Percentiles rank a stretch among this genome's conserved stretches.
These are phyloP conservation scores for Magnolia changhungtana DNA, from an alignment of 164 flowering plant species.

Conservation along the genomic window DNA sequence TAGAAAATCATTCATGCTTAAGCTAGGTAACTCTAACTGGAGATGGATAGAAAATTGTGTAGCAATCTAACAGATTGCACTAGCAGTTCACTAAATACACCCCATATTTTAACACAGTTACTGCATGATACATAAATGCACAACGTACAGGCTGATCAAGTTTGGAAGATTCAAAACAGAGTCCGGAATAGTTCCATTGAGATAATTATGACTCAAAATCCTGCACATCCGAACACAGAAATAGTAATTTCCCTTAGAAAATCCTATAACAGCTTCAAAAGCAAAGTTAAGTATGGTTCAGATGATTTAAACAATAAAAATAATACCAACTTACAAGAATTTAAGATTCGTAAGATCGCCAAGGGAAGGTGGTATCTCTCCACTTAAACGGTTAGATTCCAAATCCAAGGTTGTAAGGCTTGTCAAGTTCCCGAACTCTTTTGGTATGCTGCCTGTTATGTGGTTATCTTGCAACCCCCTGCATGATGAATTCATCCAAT, in stretches of 20 bases:
- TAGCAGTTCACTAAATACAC: too few species aligned
- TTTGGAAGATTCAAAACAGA: conserved; percentile 53
- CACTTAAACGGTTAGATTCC: conserved; percentile 59
- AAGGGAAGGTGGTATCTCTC: conserved; percentile 75
- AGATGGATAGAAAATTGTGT: too few species aligned
- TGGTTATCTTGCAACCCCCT: conserved; percentile 51
- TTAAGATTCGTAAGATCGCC: conserved; percentile 71
- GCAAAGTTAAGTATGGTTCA: background rate
- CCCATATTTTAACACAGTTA: background rate
- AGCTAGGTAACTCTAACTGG: too few species aligned
- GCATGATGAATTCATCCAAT: background rate
- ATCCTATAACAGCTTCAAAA: background rate
- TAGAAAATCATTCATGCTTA: too few species aligned
- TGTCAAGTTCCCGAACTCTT: conserved; percentile 70
- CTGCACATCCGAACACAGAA: conserved; percentile 37
- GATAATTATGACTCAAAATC: conserved; percentile 75
- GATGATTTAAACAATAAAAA: background rate
- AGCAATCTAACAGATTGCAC: too few species aligned
- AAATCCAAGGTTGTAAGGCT: conserved; percentile 64
- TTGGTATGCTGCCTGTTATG: conserved; percentile 76
- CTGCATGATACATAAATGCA: conserved; percentile 4
- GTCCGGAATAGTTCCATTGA: conserved; percentile 69
- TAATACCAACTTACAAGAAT: conserved; percentile 55
- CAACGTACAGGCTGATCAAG: conserved; percentile 65
- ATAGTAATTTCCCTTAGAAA: background rate